Evolutionary conservation across 352 stramenopile species (phyloP), one percentile per base, ranked within the genome.

Genomic region (Pythium pyrilobum): DNA sequence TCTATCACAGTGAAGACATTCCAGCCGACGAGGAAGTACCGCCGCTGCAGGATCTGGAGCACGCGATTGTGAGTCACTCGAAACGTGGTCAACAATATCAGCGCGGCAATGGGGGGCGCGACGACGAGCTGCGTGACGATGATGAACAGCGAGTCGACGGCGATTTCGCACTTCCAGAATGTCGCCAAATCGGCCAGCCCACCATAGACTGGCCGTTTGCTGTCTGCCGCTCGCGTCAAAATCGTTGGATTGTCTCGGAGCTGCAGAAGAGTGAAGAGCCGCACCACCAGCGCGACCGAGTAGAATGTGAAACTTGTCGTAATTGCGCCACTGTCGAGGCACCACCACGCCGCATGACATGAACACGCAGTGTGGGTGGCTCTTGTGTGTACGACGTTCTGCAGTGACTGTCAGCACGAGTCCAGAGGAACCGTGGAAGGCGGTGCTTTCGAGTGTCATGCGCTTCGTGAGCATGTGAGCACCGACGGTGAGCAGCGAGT

Each of bases 21-120:
- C 68, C 71, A 81, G 3, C 68, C 71, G 2, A 75, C 66, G 12
- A 81, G 44, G 1, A 68, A 11, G 32, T 68, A 72, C 16, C 67
- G 56, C 5, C 27, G 21, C 42, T 76, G 67, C 0, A 72, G 37
- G 20, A 68, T 18, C 21, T 29, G 33, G 20, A 76, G 42, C 25
- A 67, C 13, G 6, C 50, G 18, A 39, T 67, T 76, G 29, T 46
- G 29, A 13, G 44, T 56, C 24, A n/a, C 13, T 20, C 18, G n/a
- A 15, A 12, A 52, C 56, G 40, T 37, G 25, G n/a, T 66, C n/a
- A 50, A 31, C 16, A 66, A 46, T 31, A 56, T 10, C 4, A 62
- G 23, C 4, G 37, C 36, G 16, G 34, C 59, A 5, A 68, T 23
- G 21, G 59, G n/a, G 21, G 54, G 48, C 10, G 16, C 42, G 1